Conservation (phyloP, 768 basidiomycete species). For the Xerocomellus chrysenteron region DNA sequence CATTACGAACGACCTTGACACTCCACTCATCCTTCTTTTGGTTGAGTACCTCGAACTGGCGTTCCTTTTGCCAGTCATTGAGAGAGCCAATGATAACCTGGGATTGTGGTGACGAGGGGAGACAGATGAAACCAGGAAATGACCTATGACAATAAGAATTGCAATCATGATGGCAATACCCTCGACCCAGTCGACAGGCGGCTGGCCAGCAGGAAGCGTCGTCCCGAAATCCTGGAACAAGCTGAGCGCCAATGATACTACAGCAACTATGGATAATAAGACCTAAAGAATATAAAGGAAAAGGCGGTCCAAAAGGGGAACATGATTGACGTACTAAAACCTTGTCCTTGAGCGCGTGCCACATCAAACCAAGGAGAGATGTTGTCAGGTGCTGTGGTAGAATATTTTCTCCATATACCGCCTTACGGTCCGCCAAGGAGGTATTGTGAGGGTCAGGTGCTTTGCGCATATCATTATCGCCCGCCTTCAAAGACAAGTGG, state of each 20-base stretch:
- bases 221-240: slow-evolving; percentile 92
- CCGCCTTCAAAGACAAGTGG: neutral
- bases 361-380: slow-evolving; percentile 74
- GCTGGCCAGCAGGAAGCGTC: slow-evolving; percentile 52
- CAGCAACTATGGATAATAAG: slow-evolving; percentile 86
- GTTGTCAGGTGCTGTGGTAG: slow-evolving; percentile 72
- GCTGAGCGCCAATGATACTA: slow-evolving; percentile 90
- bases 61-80: slow-evolving; percentile 99
- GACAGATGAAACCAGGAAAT: neutral
- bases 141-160: slow-evolving; percentile 67
- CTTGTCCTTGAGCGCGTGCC: slow-evolving; percentile 86
- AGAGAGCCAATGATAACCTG: slow-evolving; percentile 88
- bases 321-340: slow-evolving; percentile 66
- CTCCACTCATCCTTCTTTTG: slow-evolving; percentile 93
- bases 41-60: slow-evolving; percentile 89
- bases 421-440: slow-evolving; percentile 56
- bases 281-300: slow-evolving; percentile 47
- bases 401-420: slow-evolving; percentile 74
- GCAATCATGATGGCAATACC: slow-evolving; percentile 82
- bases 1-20: slow-evolving; percentile 79
- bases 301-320: neutral
- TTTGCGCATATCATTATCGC: neutral
- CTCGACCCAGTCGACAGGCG: slow-evolving; percentile 96
- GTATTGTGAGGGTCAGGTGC: slow-evolving; percentile 31
- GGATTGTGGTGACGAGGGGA: neutral